These are phyloP conservation scores for Fusarium pseudograminearum DNA, from an alignment of 2,329 filamentous ascomycete genomes.

Conservation along the genomic window DNA sequence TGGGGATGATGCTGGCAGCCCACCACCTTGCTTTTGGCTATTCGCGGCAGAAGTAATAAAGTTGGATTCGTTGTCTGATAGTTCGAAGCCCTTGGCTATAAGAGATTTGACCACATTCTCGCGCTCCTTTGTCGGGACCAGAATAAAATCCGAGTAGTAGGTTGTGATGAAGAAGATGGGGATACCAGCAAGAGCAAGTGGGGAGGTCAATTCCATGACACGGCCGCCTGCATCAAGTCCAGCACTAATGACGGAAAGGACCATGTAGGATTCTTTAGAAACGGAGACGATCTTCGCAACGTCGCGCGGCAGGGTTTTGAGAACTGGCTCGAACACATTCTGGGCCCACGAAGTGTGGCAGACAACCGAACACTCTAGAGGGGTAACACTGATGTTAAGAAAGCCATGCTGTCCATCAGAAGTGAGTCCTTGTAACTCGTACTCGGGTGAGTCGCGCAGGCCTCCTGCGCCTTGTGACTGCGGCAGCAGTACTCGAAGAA, in stretches of 20 bases:
- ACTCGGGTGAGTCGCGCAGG: slow-evolving; percentile 52
- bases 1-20: slow-evolving; percentile 57
- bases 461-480: slow-evolving; percentile 60
- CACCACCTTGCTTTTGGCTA: slow-evolving; percentile 48
- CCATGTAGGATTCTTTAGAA: slow-evolving; percentile 85
- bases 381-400: slow-evolving; percentile 92
- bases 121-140: slow-evolving; percentile 83
- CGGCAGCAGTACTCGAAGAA: slow-evolving; percentile 86
- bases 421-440: slow-evolving; percentile 61
- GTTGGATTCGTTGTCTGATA: slow-evolving; percentile 77
- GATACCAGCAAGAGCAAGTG: slow-evolving; percentile 89
- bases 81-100: slow-evolving; percentile 83
- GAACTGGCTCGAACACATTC: slow-evolving; percentile 79
- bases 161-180: slow-evolving; percentile 99
- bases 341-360: slow-evolving; percentile 82
- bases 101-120: slow-evolving; percentile 81
- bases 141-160: slow-evolving; percentile 97
- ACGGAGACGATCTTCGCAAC: slow-evolving; percentile 72
- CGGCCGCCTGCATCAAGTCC: slow-evolving; percentile 91
- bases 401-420: slow-evolving; percentile 77
- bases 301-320: slow-evolving; percentile 70
- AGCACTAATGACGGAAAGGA: slow-evolving; percentile 89
- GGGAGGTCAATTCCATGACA: slow-evolving; percentile 91
- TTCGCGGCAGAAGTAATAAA: slow-evolving; percentile 69
- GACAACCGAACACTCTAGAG: slow-evolving; percentile 91